A percentile compares a stretch with the other conserved stretches of the same genome.
Conservation (phyloP, 2,329 filamentous ascomycete genomes). For the Ophiostoma perfectum region DNA sequence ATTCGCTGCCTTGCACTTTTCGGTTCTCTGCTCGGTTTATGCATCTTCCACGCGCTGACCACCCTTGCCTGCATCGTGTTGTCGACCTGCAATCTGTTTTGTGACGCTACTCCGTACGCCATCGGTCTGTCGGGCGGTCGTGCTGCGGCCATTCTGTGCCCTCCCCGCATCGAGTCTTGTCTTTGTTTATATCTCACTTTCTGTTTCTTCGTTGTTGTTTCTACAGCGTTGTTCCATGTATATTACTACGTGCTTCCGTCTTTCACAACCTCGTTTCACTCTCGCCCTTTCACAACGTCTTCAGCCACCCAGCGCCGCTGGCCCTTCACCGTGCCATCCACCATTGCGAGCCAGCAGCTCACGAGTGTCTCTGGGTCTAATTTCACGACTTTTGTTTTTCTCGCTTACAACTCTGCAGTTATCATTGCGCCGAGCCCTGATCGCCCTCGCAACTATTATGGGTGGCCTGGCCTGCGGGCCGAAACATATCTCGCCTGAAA, state of each 20-base stretch:
- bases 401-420: no score
- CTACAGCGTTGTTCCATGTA: neutral
- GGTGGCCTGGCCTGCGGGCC: slow-evolving; percentile 10
- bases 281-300: slow-evolving; percentile 1
- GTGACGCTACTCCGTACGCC: slow-evolving; percentile 17
- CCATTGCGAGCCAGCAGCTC: neutral
- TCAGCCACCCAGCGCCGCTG: neutral
- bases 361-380: neutral
- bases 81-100: slow-evolving; percentile 20
- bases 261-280: neutral
- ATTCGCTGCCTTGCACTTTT: no score
- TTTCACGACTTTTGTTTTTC: no score
- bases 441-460: neutral
- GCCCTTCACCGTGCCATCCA: neutral
- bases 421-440: neutral
- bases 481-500: slow-evolving; percentile 8
- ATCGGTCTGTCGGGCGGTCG: slow-evolving; percentile 5
- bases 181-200: no score
- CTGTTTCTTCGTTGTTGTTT: neutral
- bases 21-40: no score
- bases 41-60: neutral
- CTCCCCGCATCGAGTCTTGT: no score
- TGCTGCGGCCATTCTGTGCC: neutral
- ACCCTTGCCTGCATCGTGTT: slow-evolving; percentile 16
- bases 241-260: neutral